Conservation (phyloP, 495 filamentous ascomycete species). For the Tuber aestivum region DNA sequence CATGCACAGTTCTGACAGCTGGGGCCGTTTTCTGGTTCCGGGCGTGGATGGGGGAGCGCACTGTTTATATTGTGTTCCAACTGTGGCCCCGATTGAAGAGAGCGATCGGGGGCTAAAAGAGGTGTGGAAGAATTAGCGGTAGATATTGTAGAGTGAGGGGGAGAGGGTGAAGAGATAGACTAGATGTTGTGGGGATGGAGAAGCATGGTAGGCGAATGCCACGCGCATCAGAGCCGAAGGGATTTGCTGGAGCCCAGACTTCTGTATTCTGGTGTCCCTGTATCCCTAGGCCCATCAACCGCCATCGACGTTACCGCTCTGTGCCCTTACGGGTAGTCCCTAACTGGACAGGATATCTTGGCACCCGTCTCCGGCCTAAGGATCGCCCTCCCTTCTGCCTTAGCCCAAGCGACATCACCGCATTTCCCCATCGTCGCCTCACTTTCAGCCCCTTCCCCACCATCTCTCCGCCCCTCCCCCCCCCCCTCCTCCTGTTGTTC, state of each 20-base stretch:
- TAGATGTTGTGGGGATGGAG: background rate
- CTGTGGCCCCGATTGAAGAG: background rate
- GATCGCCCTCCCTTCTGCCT: background rate
- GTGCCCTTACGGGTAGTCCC: background rate
- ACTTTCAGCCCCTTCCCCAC: constrained; percentile 2
- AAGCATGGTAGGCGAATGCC: background rate
- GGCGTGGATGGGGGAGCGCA: background rate
- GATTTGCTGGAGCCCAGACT: background rate
- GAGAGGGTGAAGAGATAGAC: background rate
- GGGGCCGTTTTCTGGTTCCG: background rate
- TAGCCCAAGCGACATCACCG: constrained; percentile 1
- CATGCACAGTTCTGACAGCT: background rate
- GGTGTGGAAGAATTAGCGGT: background rate
- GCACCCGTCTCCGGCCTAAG: background rate
- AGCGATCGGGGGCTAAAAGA: background rate
- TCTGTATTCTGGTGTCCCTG: background rate
- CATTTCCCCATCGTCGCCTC: constrained; percentile 1
- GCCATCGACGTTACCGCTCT: background rate
- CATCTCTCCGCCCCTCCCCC: background rate
- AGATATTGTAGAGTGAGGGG: background rate
- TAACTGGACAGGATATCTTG: background rate
- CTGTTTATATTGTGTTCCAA: background rate
- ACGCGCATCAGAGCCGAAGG: background rate
- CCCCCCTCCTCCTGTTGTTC: background rate
- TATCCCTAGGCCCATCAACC: background rate